These are phyloP conservation scores for Dendrobium catenatum DNA, from an alignment of 106 monocot species.

Conservation along the genomic window DNA sequence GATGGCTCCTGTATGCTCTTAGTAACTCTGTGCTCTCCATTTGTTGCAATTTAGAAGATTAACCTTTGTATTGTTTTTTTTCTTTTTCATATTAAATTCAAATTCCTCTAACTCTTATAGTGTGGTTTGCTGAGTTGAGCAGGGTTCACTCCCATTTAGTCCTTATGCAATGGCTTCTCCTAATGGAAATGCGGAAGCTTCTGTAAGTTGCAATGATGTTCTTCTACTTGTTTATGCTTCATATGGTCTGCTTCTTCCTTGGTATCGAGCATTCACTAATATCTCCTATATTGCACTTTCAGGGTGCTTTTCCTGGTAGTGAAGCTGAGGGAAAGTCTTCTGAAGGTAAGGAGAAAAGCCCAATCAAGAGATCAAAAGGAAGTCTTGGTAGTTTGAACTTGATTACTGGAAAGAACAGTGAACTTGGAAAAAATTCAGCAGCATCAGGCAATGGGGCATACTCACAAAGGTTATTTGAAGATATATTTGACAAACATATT, in stretches of 20 bases:
- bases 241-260: neutral
- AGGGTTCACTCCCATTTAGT: conserved; percentile 84
- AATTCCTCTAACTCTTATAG: conserved; percentile 4
- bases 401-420: conserved; percentile 80
- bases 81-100: neutral
- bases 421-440: conserved; percentile 63
- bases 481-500: neutral
- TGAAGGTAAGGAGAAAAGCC: conserved; percentile 79
- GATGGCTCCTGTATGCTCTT: conserved; percentile 60
- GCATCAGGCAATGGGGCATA: conserved; percentile 62
- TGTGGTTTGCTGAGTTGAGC: neutral
- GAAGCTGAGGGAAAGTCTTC: conserved; percentile 61
- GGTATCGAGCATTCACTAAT: neutral
- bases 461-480: conserved; percentile 58
- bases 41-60: neutral
- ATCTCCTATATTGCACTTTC: neutral
- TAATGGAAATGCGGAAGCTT: conserved; percentile 60
- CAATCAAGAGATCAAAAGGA: conserved; percentile 71
- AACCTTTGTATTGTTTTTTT: neutral
- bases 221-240: neutral
- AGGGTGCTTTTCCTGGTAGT: conserved; percentile 50
- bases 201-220: conserved; percentile 48
- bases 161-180: conserved; percentile 73
- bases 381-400: conserved; percentile 92
- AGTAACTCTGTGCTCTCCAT: neutral